Base-by-base conservation (phyloP, 129 eudicot genomes). In the Arctium minus region DNA sequence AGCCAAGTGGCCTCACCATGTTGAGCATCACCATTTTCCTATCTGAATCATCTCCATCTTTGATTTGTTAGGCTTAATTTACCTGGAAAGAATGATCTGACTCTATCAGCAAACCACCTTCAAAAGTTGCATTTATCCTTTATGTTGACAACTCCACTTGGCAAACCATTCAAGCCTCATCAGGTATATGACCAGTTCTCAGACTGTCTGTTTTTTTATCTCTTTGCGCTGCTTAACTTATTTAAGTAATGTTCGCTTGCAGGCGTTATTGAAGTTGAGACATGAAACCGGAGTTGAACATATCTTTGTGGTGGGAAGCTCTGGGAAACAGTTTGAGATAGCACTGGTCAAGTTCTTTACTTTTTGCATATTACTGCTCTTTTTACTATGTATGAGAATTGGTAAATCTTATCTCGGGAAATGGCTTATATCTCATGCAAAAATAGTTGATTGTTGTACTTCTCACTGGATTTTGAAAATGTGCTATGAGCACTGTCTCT, bases 271-370 rank as follows among this genome's bases (percentile, higher is more conserved):
- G 75, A 91, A 89, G 87, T 78, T 96, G 88, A 89, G 88, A 67
- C 97, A 96, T 81, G 97, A 91, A 84, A 86, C 93, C 79, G 91
- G 92, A 72, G 97, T 93, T 84, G 98, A 96, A 72, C 99, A 96
- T 80, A 83, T 91, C 35, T 93, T 96, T 84, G 82, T 91, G 50
- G 91, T 96, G 74, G 98, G 88, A 15, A 88, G 83, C 87, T 89
- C 95, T 8, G 90, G 95, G 87, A 91, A 91, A 37, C 88, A 90
- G 86, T 91, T 85, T 79, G 89, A 92, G 84, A 84, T 91, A 36
- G 78, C 88, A 62, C 82, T 96, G 86, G 99, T 95, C n/a, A 89
- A 75, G 79, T 86, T 76, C 70, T 44, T 67, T 79, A 15, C 35
- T 65, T 39, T 27, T 46, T 38, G 46, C 8, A 42, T 82, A 53